phyloP scores from a whole-genome alignment of 2,329 filamentous ascomycete genomes.

The Fusarium nisikadoi region DNA sequence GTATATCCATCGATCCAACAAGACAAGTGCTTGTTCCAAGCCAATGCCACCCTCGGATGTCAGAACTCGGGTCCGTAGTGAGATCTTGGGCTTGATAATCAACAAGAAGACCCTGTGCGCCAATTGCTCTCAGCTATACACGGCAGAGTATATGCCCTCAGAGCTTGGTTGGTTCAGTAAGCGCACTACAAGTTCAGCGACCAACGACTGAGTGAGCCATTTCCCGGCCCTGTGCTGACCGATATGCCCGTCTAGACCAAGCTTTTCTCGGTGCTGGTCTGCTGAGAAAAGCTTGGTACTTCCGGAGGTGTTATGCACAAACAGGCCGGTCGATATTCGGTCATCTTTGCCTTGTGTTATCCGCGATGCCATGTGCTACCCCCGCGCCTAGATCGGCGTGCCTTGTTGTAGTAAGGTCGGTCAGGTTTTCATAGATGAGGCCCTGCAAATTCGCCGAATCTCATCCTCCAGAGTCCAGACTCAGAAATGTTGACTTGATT shows the following conservation, averaged over 20 bases:
- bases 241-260: constrained; percentile 24
- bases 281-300: constrained; percentile 32
- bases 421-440: constrained; percentile 16
- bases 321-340: constrained; percentile 34
- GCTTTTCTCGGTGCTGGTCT: constrained; percentile 37
- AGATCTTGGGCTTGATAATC: constrained; percentile 17
- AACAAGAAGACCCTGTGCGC: constrained; percentile 5
- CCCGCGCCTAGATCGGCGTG: constrained; percentile 37
- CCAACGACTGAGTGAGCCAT: constrained; percentile 11
- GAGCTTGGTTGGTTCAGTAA: neutral
- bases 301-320: constrained; percentile 38
- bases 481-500: neutral
- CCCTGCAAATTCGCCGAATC: constrained; percentile 33
- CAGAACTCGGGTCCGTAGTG: constrained; percentile 34
- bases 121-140: constrained; percentile 2
- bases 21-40: constrained; percentile 38
- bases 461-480: constrained; percentile 2
- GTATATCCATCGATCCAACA: constrained; percentile 32
- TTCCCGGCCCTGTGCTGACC: constrained; percentile 14
- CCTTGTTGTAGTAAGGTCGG: constrained; percentile 20
- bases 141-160: neutral
- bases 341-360: constrained; percentile 35
- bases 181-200: neutral
- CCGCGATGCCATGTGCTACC: constrained; percentile 40
- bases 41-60: constrained; percentile 28